Base-by-base conservation (phyloP, 192 early-diverging fungal genomes). In the Coemansia sp. region DNA sequence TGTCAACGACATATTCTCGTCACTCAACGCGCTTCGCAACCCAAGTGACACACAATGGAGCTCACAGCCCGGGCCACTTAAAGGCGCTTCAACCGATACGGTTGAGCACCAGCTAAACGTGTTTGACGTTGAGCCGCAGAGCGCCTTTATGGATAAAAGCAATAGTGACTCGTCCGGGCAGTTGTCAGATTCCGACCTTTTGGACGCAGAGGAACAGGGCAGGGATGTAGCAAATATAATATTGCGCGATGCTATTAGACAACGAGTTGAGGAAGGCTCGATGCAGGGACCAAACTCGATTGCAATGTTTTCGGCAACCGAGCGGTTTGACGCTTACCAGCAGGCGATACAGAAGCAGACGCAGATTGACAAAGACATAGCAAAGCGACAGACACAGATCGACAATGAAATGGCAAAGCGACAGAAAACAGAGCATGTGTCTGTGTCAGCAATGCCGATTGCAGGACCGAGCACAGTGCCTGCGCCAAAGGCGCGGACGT, bases 131-230 rank as follows among this genome's bases (percentile, higher is more conserved):
- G 29, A 7, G 6, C 29, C 29, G 29, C 29, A 31, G 8, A 4
- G 6, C 29, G 29, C 29, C 29, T 31, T 31, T 7, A 31, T 31
- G 6, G 6, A 31, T 31, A 6, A 31, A 31, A 31, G 29, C 29
- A 7, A 4, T 0, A 31, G 6, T 31, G 29, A 6, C 6, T 6
- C 6, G 29, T 31, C 29, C 29, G 6, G 6, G 29, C 21, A 21
- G 21, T 6, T 31, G 29, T 31, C 29, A 29, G 50, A 25, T 5
- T 8, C 82, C 54, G 61, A 87, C 59, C 11, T 71, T 59, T 5
- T 74, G 72, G 62, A 89, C 10, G 62, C 83, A 29, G 53, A 76
- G 55, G 31, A 85, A 53, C 86, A 71, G 21, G 74, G 74, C 4
- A 17, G 11, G 1, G 41, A 38, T 29, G 39, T 68, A 4, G 74